These are phyloP conservation scores for Geotrichum australiense DNA, from an alignment of 1,139 yeast genomes.

Conservation along the genomic window DNA sequence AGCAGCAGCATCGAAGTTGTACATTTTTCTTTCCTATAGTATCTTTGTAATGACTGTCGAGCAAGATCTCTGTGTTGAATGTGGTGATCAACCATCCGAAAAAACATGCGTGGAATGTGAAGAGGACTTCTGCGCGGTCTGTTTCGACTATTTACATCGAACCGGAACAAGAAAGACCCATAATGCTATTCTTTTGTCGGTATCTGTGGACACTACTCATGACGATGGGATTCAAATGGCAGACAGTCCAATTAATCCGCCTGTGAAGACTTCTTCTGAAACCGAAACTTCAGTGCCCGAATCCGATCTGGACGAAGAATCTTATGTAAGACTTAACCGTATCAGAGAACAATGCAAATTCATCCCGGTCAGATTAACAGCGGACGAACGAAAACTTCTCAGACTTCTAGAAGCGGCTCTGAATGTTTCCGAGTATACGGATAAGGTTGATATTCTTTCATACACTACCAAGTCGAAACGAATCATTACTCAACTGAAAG, in stretches of 20 bases:
- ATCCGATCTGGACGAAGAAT: conserved; percentile 21
- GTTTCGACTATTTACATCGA: conserved; percentile 57
- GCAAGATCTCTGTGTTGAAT: conserved; percentile 48
- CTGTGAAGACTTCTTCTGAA: not conserved
- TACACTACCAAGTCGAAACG: conserved; percentile 58
- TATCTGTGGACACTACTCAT: not conserved
- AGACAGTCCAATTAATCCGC: not conserved
- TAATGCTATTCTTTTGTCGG: conserved; percentile 18
- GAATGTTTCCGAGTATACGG: conserved; percentile 69
- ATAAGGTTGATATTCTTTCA: conserved; percentile 59
- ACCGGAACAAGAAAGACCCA: conserved; percentile 47
- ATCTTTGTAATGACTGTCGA: conserved; percentile 3
- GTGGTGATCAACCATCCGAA: conserved; percentile 63
- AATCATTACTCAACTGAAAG: conserved; percentile 60
- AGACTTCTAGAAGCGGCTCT: conserved; percentile 62
- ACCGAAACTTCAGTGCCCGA: conserved; percentile 20
- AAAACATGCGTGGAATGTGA: conserved; percentile 51
- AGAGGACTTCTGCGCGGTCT: conserved; percentile 59
- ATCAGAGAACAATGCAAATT: conserved; percentile 45
- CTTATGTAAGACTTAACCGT: conserved; percentile 28
- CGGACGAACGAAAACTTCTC: conserved; percentile 58
- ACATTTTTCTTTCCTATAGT: no score
- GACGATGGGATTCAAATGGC: conserved; percentile 1
- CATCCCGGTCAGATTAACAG: conserved; percentile 59
- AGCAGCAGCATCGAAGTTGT: no score